phyloP scores from a whole-genome alignment of 805 yeast genomes.

The Saturnispora galanensis region DNA sequence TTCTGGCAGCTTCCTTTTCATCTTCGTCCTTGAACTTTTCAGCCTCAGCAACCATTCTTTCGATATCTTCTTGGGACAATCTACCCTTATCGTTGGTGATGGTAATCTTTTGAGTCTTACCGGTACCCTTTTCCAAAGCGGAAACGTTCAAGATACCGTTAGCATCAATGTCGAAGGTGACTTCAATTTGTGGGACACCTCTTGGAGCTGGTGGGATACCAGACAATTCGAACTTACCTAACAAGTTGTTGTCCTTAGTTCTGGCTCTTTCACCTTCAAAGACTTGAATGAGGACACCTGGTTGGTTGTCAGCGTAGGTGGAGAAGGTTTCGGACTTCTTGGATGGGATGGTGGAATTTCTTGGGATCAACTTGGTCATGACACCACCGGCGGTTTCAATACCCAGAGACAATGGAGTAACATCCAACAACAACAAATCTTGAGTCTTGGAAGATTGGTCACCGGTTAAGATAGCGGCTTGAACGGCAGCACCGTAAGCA shows the following conservation, averaged over 20 bases:
- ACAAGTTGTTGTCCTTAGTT: slow-evolving; percentile 66
- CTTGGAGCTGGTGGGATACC: slow-evolving; percentile 71
- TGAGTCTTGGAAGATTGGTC: slow-evolving; percentile 94
- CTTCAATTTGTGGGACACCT: slow-evolving; percentile 72
- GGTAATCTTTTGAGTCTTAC: slow-evolving; percentile 42
- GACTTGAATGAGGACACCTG: slow-evolving; percentile 71
- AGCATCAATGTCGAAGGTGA: slow-evolving; percentile 71
- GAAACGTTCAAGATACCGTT: slow-evolving; percentile 60
- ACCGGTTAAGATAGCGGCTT: slow-evolving; percentile 94
- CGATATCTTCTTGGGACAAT: slow-evolving; percentile 53
- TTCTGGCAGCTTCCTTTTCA: slow-evolving; percentile 70
- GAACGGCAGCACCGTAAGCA: slow-evolving; percentile 99
- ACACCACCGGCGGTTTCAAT: slow-evolving; percentile 82
- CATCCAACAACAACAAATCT: slow-evolving; percentile 89
- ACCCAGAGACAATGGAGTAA: slow-evolving; percentile 83
- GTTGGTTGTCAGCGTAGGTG: slow-evolving; percentile 78
- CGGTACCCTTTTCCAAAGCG: slow-evolving; percentile 47
- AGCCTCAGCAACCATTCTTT: slow-evolving; percentile 56
- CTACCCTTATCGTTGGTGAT: slow-evolving; percentile 41
- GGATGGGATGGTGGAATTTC: slow-evolving; percentile 71
- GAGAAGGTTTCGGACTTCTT: slow-evolving; percentile 66
- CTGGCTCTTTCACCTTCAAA: slow-evolving; percentile 76
- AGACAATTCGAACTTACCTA: slow-evolving; percentile 63
- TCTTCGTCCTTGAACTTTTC: slow-evolving; percentile 55
- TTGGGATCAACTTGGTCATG: slow-evolving; percentile 66